Evolutionary conservation across 805 yeast genomes (phyloP), one percentile per base, ranked within the genome.

Genomic region (Metschnikowia sp.): DNA sequence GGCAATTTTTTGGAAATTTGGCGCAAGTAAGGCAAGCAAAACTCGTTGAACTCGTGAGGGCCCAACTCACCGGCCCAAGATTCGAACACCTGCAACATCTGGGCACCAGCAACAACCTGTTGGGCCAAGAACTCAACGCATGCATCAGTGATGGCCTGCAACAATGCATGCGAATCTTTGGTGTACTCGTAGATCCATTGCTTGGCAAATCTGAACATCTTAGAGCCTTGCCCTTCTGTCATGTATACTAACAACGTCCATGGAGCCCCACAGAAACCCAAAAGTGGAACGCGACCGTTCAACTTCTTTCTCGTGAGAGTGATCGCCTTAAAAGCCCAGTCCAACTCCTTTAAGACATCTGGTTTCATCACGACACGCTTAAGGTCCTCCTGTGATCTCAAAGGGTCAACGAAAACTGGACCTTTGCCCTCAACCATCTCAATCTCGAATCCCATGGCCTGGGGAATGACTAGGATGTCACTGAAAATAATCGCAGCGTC

Each of bases 21-120:
- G 54, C 76, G 78, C 59, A 94, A 73, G 64, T 88, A 94, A 3
- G 98, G 98, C 60, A 92, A 78, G 4, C 95, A 84, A 66, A 90
- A 94, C 65, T 87, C 91, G 52, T 77, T 77, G 68, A 92, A 94
- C 61, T 94, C 99, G 44, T 72, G 72, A 10, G 97, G 96, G 1
- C 96, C 94, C 48, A 94, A 76, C 69, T 94, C 98, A 43, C 98
- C 96, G 48, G 96, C 99, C 96, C 97, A 91, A 33, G 96, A 86
- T 64, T 94, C 99, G 63, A 94, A 94, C 32, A 94, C 90, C 69
- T 94, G 99, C 51, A 94, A 76, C 84, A 94, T 90, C 72, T 94
- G 99, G 32, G 98, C 98, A 57, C 99, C 99, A 1, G 99, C 99
- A 56, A 83, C 82, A 39, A 94, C 96, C 69, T 94, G 99, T 60